Evolutionary conservation across 768 basidiomycete species (phyloP).

Genomic region (Hericium alpestre): DNA sequence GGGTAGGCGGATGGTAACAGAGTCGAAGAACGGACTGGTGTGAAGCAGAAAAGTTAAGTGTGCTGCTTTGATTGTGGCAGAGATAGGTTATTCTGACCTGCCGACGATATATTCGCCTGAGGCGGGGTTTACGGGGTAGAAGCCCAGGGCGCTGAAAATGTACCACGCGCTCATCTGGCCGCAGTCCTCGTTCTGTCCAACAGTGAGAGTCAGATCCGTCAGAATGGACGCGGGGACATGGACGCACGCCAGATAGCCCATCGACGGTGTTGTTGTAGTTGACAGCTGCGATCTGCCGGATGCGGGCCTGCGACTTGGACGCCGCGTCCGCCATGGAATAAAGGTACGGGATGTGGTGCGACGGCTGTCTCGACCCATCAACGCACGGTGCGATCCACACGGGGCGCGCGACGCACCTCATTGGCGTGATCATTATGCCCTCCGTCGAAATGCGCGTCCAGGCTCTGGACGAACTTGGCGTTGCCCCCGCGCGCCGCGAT

Average conservation of each 20-base stretch:
- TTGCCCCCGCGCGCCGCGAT: conserved; percentile 59
- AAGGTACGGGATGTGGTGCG: conserved; percentile 79
- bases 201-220: background rate
- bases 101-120: conserved; percentile 69
- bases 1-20: conserved; percentile 46
- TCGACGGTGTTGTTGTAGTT: conserved; percentile 61
- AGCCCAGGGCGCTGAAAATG: conserved; percentile 71
- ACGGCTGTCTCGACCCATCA: conserved; percentile 37
- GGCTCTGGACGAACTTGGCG: conserved; percentile 47
- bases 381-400: background rate
- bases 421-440: conserved; percentile 80
- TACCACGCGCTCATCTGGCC: conserved; percentile 91
- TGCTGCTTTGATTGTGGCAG: background rate
- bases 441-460: conserved; percentile 47
- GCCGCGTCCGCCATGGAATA: conserved; percentile 66
- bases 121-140: conserved; percentile 78
- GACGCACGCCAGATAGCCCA: conserved; percentile 58
- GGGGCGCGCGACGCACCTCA: conserved; percentile 35
- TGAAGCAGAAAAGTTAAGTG: background rate
- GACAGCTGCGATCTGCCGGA: conserved; percentile 49
- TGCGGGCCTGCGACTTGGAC: conserved; percentile 58
- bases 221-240: background rate
- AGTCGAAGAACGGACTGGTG: conserved; percentile 40
- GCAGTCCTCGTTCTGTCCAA: conserved; percentile 69
- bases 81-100: conserved; percentile 32